Base-by-base conservation (phyloP, 306 rosid species). In the Prunus mira region DNA sequence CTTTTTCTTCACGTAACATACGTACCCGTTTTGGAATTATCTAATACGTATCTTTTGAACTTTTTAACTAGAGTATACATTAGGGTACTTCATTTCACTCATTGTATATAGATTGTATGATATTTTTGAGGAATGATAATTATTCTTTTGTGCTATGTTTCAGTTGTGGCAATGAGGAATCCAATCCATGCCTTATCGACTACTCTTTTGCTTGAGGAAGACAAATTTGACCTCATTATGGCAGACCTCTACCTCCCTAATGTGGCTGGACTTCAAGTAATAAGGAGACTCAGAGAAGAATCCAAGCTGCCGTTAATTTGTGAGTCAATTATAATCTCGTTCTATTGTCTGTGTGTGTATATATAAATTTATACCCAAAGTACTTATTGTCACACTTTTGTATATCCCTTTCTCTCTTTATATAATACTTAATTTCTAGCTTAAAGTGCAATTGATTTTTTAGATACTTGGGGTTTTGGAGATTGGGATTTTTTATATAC, bases 231-330 rank as follows among this genome's bases (percentile, higher is more conserved):
- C 30, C 79, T 75, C 12, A 58, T 75, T 51, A 75, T 64, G 4
- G 52, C 72, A 20, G 79, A 75, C 49, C 62, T 75, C 15, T 67
- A 75, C 63, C 49, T 75, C 47, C 72, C 79, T 30, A 34, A 65
- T 7, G 52, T 64, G 58, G 71, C 52, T 22, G 79, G 79, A 18
- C 52, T 75, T 50, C 72, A 75, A 65, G 20, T 75, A 17, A 49
- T 64, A 41, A 75, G 52, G 46, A 30, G 52, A 22, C 54, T 65
- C 5, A 18, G 47, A 13, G 54, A 65, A 7, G 72, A 75, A 46
- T 75, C 65, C 51, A 75, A 34, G 30, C 72, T 75, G 24, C 79
- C 79, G 2, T 30, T 75, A 10, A 75, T 75, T n/a, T 34, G 79
- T 75, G 12, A 75, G 79, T n/a, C 18, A 32, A n/a, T 13, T 73